Conservation (phyloP, 2,329 filamentous ascomycete genomes). For the Sphaerostilbella broomeana region DNA sequence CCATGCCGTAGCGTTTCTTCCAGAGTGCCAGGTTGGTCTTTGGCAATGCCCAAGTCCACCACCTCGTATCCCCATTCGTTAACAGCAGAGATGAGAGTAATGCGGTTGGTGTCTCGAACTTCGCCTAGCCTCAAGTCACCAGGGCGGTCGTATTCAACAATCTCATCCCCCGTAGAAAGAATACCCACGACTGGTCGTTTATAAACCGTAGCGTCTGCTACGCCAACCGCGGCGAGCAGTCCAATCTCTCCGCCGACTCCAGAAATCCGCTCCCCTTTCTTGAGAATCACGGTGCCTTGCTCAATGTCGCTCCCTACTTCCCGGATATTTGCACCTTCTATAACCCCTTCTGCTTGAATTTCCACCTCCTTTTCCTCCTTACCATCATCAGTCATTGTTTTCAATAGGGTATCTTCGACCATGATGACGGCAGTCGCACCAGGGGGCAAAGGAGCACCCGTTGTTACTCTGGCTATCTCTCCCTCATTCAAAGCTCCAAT, state of each 20-base stretch:
- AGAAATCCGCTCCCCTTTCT: conserved; percentile 74
- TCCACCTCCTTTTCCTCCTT: conserved; percentile 83
- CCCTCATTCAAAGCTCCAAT: conserved; percentile 60
- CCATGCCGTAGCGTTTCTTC: conserved; percentile 72
- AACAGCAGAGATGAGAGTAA: conserved; percentile 75
- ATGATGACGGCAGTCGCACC: conserved; percentile 86
- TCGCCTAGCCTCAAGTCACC: conserved; percentile 66
- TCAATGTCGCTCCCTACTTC: conserved; percentile 85
- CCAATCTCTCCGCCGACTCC: conserved; percentile 87
- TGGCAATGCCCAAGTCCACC: conserved; percentile 79
- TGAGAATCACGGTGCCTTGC: conserved; percentile 62
- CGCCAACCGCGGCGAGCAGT: conserved; percentile 78
- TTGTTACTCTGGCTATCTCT: conserved; percentile 84
- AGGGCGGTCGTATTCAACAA: conserved; percentile 65
- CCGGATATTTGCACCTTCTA: conserved; percentile 77
- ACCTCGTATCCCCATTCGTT: conserved; percentile 68
- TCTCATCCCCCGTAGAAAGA: conserved; percentile 90
- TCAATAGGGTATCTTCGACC: conserved; percentile 84
- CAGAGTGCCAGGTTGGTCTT: conserved; percentile 64
- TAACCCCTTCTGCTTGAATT: conserved; percentile 71
- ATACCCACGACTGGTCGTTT: conserved; percentile 74
- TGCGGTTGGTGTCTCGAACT: conserved; percentile 88
- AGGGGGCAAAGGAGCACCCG: conserved; percentile 81
- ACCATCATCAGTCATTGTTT: conserved; percentile 68
- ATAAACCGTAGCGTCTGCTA: conserved; percentile 63